These are phyloP conservation scores for Pythium guiyangense DNA, from an alignment of 352 stramenopile genomes.

Conservation along the genomic window DNA sequence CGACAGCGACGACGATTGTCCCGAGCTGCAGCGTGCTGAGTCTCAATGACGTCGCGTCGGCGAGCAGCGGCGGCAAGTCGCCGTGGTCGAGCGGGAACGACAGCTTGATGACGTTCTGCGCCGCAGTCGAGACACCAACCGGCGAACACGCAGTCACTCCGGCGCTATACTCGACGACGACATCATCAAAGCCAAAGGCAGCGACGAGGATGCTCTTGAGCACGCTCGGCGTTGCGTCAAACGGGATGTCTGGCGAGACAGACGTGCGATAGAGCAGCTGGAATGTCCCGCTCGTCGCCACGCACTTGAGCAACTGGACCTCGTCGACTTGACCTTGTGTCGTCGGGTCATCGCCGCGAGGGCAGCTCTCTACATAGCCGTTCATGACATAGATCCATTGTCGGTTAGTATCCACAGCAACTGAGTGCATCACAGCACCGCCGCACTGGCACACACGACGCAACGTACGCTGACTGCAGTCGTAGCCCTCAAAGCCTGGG, in stretches of 20 bases:
- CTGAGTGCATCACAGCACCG: background rate
- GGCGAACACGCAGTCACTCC: constrained; percentile 34
- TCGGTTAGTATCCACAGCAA: background rate
- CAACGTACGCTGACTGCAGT: constrained; percentile 71
- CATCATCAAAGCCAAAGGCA: constrained; percentile 46
- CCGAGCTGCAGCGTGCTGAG: constrained; percentile 10
- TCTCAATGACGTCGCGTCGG: constrained; percentile 30
- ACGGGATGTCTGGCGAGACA: constrained; percentile 48
- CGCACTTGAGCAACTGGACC: constrained; percentile 72
- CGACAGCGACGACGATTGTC: constrained; percentile 29
- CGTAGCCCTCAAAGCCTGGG: constrained; percentile 85
- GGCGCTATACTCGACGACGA: constrained; percentile 36
- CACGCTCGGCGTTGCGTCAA: constrained; percentile 27
- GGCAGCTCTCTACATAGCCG: constrained; percentile 58
- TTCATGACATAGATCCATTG: background rate
- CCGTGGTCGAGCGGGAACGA: constrained; percentile 51
- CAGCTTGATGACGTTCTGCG: constrained; percentile 47
- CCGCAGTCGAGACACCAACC: constrained; percentile 6
- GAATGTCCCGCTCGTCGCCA: constrained; percentile 49
- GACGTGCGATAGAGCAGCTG: constrained; percentile 53
- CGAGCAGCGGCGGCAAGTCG: constrained; percentile 33
- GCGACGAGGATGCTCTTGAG: constrained; percentile 56
- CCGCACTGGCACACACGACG: background rate
- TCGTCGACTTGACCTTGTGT: constrained; percentile 81
- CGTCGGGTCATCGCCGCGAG: constrained; percentile 80